Conservation (phyloP, 257 asterid genomes). For the Solanum microdontum region DNA sequence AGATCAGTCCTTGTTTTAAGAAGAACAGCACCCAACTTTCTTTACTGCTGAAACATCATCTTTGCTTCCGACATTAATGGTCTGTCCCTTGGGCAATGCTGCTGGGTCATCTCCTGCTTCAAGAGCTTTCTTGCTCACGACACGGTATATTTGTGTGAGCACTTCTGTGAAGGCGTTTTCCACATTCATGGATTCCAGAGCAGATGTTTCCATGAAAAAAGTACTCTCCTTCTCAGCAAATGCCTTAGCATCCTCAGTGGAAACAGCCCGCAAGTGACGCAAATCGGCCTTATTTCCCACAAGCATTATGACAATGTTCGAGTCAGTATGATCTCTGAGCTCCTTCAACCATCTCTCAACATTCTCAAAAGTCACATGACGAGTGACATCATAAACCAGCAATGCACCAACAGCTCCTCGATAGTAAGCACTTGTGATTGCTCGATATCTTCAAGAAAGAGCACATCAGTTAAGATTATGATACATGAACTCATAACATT, state of each 20-base stretch:
- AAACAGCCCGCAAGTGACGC: slow-evolving; percentile 61
- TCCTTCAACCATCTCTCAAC: slow-evolving; percentile 76
- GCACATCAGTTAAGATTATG: not conserved
- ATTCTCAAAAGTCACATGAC: slow-evolving; percentile 62
- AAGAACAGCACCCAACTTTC: slow-evolving; percentile 56
- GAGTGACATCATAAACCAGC: slow-evolving; percentile 61
- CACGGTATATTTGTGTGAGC: slow-evolving; percentile 46
- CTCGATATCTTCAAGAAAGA: slow-evolving; percentile 43
- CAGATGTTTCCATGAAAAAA: slow-evolving; percentile 65
- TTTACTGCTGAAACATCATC: slow-evolving; percentile 68
- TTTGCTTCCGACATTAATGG: slow-evolving; percentile 41
- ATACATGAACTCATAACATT: not conserved
- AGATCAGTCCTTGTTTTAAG: slow-evolving; percentile 8
- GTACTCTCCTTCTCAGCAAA: slow-evolving; percentile 53
- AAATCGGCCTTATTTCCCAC: slow-evolving; percentile 65
- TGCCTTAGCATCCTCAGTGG: slow-evolving; percentile 51
- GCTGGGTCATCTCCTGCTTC: slow-evolving; percentile 43
- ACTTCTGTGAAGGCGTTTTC: slow-evolving; percentile 70
- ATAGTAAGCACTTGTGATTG: slow-evolving; percentile 70
- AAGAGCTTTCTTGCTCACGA: slow-evolving; percentile 52
- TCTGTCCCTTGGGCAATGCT: slow-evolving; percentile 49
- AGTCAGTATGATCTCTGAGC: slow-evolving; percentile 59
- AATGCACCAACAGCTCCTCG: slow-evolving; percentile 71
- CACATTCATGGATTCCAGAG: slow-evolving; percentile 60
- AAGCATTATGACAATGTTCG: slow-evolving; percentile 59